Evolutionary conservation across 768 basidiomycete species (phyloP).

Genomic region (Lactifluus echinatus): DNA sequence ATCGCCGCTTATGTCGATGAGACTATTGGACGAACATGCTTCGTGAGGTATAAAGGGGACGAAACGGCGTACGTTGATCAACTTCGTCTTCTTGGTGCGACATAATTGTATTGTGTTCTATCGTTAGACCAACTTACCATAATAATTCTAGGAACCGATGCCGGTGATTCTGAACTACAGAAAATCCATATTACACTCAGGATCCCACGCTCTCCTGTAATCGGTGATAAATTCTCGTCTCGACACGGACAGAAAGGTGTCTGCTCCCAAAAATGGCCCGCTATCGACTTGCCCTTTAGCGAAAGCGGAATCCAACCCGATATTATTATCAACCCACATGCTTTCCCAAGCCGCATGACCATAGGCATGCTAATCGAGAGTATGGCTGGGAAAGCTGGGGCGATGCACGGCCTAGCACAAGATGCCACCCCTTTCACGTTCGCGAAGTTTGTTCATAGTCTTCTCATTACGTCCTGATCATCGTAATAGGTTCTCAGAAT

Average conservation of each 20-base stretch:
- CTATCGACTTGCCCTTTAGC: slow-evolving; percentile 96
- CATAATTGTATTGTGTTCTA: background rate
- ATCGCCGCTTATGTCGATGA: slow-evolving; percentile 87
- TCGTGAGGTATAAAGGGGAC: slow-evolving; percentile 95
- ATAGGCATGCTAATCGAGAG: slow-evolving; percentile 99
- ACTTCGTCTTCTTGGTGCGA: slow-evolving; percentile 77
- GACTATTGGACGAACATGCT: slow-evolving; percentile 68
- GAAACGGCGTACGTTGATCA: slow-evolving; percentile 84
- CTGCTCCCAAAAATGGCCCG: slow-evolving; percentile 98
- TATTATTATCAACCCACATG: slow-evolving; percentile 99
- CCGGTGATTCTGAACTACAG: slow-evolving; percentile 80
- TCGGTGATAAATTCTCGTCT: slow-evolving; percentile 99
- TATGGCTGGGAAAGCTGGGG: slow-evolving; percentile 98
- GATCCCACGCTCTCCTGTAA: slow-evolving; percentile 90
- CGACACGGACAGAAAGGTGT: slow-evolving; percentile 99
- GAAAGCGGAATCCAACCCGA: slow-evolving; percentile 99
- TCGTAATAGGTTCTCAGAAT: slow-evolving; percentile 72
- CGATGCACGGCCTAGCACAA: slow-evolving; percentile 97
- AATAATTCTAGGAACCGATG: slow-evolving; percentile 57
- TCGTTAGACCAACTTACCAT: background rate
- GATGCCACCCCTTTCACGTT: slow-evolving; percentile 98
- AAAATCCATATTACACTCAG: slow-evolving; percentile 91
- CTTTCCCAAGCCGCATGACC: slow-evolving; percentile 99
- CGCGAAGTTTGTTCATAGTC: slow-evolving; percentile 25
- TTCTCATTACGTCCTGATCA: background rate